These are phyloP conservation scores for Sambucus nigra DNA, from an alignment of 129 eudicot genomes.

Conservation along the genomic window DNA sequence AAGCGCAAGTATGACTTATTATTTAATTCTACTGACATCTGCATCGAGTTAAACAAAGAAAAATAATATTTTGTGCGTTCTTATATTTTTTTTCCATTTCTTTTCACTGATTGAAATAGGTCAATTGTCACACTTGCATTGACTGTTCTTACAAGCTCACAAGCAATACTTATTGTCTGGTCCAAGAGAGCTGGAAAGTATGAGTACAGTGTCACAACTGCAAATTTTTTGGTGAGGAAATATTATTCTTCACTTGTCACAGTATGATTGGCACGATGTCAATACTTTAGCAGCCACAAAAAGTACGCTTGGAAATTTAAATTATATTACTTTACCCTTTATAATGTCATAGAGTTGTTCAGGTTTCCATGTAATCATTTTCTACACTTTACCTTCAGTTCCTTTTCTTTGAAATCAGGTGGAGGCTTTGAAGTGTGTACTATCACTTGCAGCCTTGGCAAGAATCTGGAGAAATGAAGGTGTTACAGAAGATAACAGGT, in stretches of 20 bases:
- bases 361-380: background rate
- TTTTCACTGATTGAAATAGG: slow-evolving; percentile 23
- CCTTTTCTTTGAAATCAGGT: slow-evolving; percentile 44
- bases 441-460: slow-evolving; percentile 76
- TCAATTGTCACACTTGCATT: slow-evolving; percentile 72
- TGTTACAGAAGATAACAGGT: slow-evolving; percentile 96
- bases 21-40: slow-evolving; percentile 10
- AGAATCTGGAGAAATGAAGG: slow-evolving; percentile 89
- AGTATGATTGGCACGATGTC: slow-evolving; percentile 5
- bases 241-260: background rate
- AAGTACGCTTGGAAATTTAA: background rate
- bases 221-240: slow-evolving; percentile 84
- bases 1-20: slow-evolving; percentile 56
- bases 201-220: slow-evolving; percentile 97
- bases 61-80: background rate
- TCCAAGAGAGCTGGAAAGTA: slow-evolving; percentile 97
- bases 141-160: slow-evolving; percentile 93
- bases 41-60: background rate
- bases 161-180: slow-evolving; percentile 95
- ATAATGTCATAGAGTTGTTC: slow-evolving; percentile 1
- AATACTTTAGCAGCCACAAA: background rate
- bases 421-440: slow-evolving; percentile 84
- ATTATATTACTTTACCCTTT: slow-evolving; percentile 2
- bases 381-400: slow-evolving; percentile 1
- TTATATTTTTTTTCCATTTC: background rate